These are phyloP conservation scores for Gynostemma pentaphyllum DNA, from an alignment of 306 rosid genomes.

Conservation along the genomic window DNA sequence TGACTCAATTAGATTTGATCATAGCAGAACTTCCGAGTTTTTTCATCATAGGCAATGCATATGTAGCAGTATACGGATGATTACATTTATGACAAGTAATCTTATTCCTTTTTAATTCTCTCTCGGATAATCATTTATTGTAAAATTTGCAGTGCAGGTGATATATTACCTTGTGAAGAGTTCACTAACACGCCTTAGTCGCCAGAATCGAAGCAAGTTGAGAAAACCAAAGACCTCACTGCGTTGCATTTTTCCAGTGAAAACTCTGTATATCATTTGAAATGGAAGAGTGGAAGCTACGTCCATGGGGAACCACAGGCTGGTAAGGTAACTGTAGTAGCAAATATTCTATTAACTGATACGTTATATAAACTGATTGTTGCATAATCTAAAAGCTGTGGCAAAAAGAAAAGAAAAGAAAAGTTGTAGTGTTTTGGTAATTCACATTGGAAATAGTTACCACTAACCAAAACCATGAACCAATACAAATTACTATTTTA, in stretches of 20 bases:
- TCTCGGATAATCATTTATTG: background rate
- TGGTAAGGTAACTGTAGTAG: slow-evolving; percentile 44
- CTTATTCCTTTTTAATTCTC: background rate
- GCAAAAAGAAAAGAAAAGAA: too few relatives aligned
- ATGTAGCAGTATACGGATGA: background rate
- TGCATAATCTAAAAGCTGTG: background rate
- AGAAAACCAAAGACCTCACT: slow-evolving; percentile 45
- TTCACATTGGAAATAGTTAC: background rate
- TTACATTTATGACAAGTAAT: background rate
- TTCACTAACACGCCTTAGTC: slow-evolving; percentile 64
- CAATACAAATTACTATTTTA: too few relatives aligned
- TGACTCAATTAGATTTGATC: background rate
- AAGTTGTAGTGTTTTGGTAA: background rate
- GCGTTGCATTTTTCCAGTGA: slow-evolving; percentile 21
- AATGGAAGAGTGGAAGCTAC: slow-evolving; percentile 70
- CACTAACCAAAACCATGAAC: too few relatives aligned
- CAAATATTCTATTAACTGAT: background rate
- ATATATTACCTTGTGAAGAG: slow-evolving; percentile 49
- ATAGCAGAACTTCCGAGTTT: background rate
- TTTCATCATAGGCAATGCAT: background rate
- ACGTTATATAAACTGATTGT: background rate
- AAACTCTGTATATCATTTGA: slow-evolving; percentile 35
- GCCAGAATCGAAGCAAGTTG: slow-evolving; percentile 78
- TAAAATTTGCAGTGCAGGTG: background rate
- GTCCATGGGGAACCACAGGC: slow-evolving; percentile 52